These are phyloP conservation scores for Agrocybe chaxingu DNA, from an alignment of 768 basidiomycete genomes.

Conservation along the genomic window DNA sequence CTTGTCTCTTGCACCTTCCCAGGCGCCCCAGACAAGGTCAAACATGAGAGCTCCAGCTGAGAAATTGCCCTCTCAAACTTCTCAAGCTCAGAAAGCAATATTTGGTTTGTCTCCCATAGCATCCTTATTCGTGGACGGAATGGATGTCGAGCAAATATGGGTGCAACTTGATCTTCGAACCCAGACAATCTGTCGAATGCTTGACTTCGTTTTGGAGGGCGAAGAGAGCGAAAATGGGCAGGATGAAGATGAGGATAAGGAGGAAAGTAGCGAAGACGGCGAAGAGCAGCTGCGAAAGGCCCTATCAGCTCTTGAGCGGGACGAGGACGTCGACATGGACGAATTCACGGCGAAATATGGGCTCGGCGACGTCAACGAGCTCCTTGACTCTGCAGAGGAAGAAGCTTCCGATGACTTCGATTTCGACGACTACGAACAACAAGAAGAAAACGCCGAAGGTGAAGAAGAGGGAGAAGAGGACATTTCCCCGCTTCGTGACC, in stretches of 20 bases:
- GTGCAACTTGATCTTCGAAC: conserved; percentile 86
- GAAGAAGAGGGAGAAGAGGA: conserved; percentile 15
- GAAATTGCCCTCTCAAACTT: conserved; percentile 37
- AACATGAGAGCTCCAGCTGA: conserved; percentile 43
- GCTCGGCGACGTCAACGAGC: conserved; percentile 18
- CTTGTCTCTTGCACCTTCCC: conserved; percentile 59
- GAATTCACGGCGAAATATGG: conserved; percentile 27
- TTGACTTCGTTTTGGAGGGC: conserved; percentile 64
- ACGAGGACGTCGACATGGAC: conserved; percentile 30
- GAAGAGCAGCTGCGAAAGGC: conserved; percentile 30
- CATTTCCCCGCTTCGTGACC: conserved; percentile 16
- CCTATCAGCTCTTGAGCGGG: conserved; percentile 28
- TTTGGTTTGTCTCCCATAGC: conserved; percentile 69
- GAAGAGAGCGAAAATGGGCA: conserved; percentile 41
- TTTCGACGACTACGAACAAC: conserved; percentile 20
- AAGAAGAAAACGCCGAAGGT: conserved; percentile 19
- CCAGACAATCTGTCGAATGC: conserved; percentile 62
- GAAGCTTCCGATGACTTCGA: conserved; percentile 20
- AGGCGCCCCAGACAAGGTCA: conserved; percentile 75
- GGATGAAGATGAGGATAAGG: conserved; percentile 21
- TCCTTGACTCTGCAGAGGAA: conserved; percentile 20
- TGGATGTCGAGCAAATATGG: conserved; percentile 91
- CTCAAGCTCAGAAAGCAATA: conserved; percentile 23
- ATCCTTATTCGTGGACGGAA: conserved; percentile 69
- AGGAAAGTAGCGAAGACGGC: conserved; percentile 27